Conservation (phyloP, 805 yeast genomes). For the Starmerella apicola region DNA sequence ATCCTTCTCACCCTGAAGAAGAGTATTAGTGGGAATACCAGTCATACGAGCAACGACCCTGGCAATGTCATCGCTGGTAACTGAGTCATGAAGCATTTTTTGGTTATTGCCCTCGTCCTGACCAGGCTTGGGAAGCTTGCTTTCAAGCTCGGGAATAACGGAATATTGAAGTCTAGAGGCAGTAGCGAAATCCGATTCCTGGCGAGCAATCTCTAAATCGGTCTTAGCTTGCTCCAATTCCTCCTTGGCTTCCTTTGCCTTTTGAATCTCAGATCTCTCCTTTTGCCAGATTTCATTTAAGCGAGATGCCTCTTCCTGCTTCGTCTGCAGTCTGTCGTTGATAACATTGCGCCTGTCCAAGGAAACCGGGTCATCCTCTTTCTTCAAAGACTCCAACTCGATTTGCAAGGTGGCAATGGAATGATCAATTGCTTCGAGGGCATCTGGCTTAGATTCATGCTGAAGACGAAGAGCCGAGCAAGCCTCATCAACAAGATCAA, state of each 20-base stretch:
- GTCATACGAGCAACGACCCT: constrained; percentile 87
- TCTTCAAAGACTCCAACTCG: constrained; percentile 84
- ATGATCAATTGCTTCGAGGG: constrained; percentile 78
- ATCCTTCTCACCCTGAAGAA: constrained; percentile 90
- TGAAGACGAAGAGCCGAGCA: constrained; percentile 89
- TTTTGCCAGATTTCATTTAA: constrained; percentile 78
- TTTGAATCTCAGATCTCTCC: constrained; percentile 65
- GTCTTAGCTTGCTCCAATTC: constrained; percentile 73
- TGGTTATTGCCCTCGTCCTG: constrained; percentile 23
- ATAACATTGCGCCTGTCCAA: constrained; percentile 63
- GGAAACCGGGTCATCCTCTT: constrained; percentile 80
- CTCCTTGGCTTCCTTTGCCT: constrained; percentile 65
- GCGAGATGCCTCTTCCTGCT: constrained; percentile 53
- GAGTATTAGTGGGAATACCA: constrained; percentile 83
- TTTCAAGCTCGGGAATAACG: constrained; percentile 68
- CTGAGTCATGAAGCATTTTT: constrained; percentile 70
- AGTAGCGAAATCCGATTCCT: constrained; percentile 71
- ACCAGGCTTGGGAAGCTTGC: constrained; percentile 40
- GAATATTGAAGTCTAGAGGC: constrained; percentile 88
- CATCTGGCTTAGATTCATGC: constrained; percentile 95
- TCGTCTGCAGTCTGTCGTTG: constrained; percentile 50
- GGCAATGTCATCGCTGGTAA: constrained; percentile 88
- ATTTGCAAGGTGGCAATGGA: constrained; percentile 86
- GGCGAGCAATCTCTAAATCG: constrained; percentile 69
- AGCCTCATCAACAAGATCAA: constrained; percentile 92